Evolutionary conservation across 768 basidiomycete genomes (phyloP).

Genomic region (Leccinum arenicola): DNA sequence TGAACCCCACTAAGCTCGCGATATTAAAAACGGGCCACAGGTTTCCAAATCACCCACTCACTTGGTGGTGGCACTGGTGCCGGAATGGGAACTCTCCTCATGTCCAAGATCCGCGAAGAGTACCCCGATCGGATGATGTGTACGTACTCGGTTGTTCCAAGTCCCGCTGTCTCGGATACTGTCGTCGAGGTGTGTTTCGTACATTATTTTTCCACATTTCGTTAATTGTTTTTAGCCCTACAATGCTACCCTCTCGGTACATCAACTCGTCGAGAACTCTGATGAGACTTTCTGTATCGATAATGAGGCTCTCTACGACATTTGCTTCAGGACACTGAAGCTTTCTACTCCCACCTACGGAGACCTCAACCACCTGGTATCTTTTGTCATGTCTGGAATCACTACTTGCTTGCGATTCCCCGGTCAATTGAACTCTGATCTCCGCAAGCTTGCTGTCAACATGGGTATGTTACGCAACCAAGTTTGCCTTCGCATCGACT

Average conservation of each 20-base stretch:
- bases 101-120: slow-evolving; percentile 99
- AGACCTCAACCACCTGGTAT: slow-evolving; percentile 97
- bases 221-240: slow-evolving; percentile 63
- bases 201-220: not conserved
- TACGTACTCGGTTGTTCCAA: slow-evolving; percentile 98
- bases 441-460: slow-evolving; percentile 98
- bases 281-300: slow-evolving; percentile 99
- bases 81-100: slow-evolving; percentile 98
- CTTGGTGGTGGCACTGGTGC: slow-evolving; percentile 99
- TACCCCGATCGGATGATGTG: slow-evolving; percentile 99
- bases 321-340: slow-evolving; percentile 98
- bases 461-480: slow-evolving; percentile 65
- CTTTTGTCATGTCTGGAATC: slow-evolving; percentile 97
- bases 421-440: slow-evolving; percentile 98
- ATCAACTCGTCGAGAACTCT: slow-evolving; percentile 99
- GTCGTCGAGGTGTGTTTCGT: slow-evolving; percentile 76
- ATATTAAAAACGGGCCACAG: slow-evolving; percentile 35
- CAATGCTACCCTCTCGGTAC: slow-evolving; percentile 97
- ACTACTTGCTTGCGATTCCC: slow-evolving; percentile 99
- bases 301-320: slow-evolving; percentile 98
- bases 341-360: slow-evolving; percentile 94
- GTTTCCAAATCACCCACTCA: slow-evolving; percentile 99
- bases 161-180: slow-evolving; percentile 97
- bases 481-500: not conserved
- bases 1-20: not conserved